Conservation (phyloP, 2,329 filamentous ascomycete species). For the Beauveria rudraprayagi region DNA sequence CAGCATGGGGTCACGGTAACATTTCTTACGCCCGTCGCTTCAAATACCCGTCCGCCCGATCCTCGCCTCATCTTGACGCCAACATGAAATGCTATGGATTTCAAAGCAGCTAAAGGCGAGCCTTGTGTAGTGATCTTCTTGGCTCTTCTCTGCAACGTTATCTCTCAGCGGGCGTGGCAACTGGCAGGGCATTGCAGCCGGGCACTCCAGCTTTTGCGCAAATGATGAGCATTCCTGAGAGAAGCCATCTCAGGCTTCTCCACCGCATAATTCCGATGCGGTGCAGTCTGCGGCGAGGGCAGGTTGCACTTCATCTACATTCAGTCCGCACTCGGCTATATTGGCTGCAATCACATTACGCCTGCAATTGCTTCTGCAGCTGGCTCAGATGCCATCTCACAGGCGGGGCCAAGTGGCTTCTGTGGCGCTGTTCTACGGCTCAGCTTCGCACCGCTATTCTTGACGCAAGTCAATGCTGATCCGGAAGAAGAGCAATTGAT, state of each 20-base stretch:
- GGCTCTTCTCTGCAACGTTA: background rate
- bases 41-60: background rate
- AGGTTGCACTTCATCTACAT: background rate
- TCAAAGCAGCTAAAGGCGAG: background rate
- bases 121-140: background rate
- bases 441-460: no score
- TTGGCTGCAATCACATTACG: background rate
- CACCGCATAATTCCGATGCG: background rate
- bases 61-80: background rate
- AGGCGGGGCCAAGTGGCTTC: background rate
- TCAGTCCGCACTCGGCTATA: background rate
- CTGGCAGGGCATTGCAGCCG: background rate
- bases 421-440: background rate
- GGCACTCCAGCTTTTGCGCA: background rate
- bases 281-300: background rate
- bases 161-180: background rate
- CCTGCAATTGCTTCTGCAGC: background rate
- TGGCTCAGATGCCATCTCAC: background rate
- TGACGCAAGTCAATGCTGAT: no score
- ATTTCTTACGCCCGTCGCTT: background rate
- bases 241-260: background rate
- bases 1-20: background rate
- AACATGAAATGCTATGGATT: background rate
- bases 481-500: no score
- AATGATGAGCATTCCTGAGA: conserved; percentile 4